Evolutionary conservation across 495 filamentous ascomycete genomes (phyloP), one percentile per base, ranked within the genome.

Genomic region (Beverwykella pulmonaria): DNA sequence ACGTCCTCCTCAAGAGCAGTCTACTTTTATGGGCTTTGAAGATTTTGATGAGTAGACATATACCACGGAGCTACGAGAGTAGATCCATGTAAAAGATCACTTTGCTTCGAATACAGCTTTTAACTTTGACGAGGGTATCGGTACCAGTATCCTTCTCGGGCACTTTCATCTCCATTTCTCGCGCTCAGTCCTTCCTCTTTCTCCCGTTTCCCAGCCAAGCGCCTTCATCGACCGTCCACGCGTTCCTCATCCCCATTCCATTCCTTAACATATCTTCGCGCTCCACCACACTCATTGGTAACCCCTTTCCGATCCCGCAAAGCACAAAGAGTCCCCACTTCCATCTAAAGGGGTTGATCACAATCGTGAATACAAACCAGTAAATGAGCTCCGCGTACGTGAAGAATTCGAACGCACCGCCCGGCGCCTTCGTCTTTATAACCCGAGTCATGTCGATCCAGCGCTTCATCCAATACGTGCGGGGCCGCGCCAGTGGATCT

Each of bases 371-470:
- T 0, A 86, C 76, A 69, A 92, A 93, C 91, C 91, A 96, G 79
- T 90, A 94, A 12, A 91, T 70, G 53, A 96, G 77, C 74, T 96
- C 91, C 0, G 87, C 81, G 70, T 96, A 94, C 0, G 92, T 94
- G 74, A 94, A 93, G 79, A 96, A 93, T 70, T 93, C 90, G 71
- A 93, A 92, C 0, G 90, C 88, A 1, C 82, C 83, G 0, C 63
- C 68, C 0, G 91, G 90, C 0, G 88, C 83, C 22, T 82, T 77
- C 5, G 70, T 69, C 77, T 96, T 96, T 71, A 94, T 77, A 34
- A 84, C 73, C n/a, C 84, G 81, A 8, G 92, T 96, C 81, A 93
- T 89, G 71, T 90, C 87, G 69, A 96, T 91, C 92, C 92, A 96
- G 6, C 83, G 79, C 77, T 88, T 86, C 91, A 94, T 96, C 82